Percentiles rank a stretch among this genome's conserved stretches.
Evolutionary conservation across 1,284 basidiomycete genomes (phyloP).

Genomic region (Bjerkandera adusta): DNA sequence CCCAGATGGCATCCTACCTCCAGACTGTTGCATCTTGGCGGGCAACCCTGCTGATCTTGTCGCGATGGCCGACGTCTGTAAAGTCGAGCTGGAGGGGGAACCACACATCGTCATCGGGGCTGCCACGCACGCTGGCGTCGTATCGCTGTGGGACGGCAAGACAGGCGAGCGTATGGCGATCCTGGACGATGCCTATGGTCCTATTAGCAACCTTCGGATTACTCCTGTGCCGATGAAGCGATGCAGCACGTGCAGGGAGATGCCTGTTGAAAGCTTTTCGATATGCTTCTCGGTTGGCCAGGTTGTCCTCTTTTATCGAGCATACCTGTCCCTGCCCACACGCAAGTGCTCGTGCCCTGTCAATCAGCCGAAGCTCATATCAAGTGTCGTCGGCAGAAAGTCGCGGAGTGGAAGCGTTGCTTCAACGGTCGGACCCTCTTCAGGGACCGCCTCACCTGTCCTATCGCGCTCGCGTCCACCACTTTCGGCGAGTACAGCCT

Average conservation of each 20-base stretch:
- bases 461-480: slow-evolving; percentile 43
- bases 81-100: slow-evolving; percentile 46
- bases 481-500: slow-evolving; percentile 37
- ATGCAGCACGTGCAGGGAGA: slow-evolving; percentile 68
- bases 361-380: slow-evolving; percentile 42
- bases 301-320: slow-evolving; percentile 58
- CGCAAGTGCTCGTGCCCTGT: slow-evolving; percentile 65
- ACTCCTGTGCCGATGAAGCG: slow-evolving; percentile 46
- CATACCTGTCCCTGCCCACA: slow-evolving; percentile 54
- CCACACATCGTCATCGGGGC: slow-evolving; percentile 54
- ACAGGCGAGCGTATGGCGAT: slow-evolving; percentile 59
- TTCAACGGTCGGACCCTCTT: slow-evolving; percentile 44
- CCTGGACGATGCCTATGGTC: slow-evolving; percentile 56
- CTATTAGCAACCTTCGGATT: slow-evolving; percentile 51
- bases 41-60: slow-evolving; percentile 57
- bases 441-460: slow-evolving; percentile 41
- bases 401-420: slow-evolving; percentile 60
- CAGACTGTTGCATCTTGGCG: slow-evolving; percentile 48
- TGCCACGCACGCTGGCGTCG: slow-evolving; percentile 61
- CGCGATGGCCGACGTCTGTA: slow-evolving; percentile 49
- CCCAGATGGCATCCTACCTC: slow-evolving; percentile 34
- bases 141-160: slow-evolving; percentile 68
- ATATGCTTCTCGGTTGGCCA: slow-evolving; percentile 60
- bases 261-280: slow-evolving; percentile 59
- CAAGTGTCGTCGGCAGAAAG: slow-evolving; percentile 41